These are phyloP conservation scores for Backusella psychrophila DNA, from an alignment of 192 early-diverging fungal species.

Conservation along the genomic window DNA sequence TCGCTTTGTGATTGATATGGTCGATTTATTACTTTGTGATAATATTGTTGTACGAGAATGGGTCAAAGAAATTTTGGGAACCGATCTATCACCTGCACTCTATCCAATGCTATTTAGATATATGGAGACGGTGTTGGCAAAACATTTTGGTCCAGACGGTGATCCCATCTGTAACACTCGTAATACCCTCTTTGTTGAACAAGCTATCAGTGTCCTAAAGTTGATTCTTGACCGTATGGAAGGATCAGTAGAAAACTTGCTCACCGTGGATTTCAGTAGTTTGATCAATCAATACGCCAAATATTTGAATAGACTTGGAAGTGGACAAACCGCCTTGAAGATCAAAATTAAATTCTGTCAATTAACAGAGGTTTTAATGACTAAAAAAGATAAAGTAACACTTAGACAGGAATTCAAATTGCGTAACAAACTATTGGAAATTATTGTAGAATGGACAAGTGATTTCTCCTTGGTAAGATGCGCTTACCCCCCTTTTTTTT, in stretches of 20 bases:
- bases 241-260: conserved; percentile 53
- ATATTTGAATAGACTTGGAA: conserved; percentile 68
- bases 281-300: conserved; percentile 64
- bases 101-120: conserved; percentile 65
- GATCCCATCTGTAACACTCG: conserved; percentile 44
- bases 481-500: background rate
- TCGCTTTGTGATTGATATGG: conserved; percentile 71
- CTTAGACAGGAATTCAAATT: conserved; percentile 72
- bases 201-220: conserved; percentile 71
- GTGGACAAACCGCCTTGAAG: conserved; percentile 50
- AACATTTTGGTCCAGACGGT: conserved; percentile 63
- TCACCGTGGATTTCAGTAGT: conserved; percentile 68
- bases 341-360: conserved; percentile 80
- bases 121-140: conserved; percentile 56
- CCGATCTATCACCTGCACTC: conserved; percentile 67
- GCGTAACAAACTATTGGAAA: conserved; percentile 69
- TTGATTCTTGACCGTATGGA: conserved; percentile 70
- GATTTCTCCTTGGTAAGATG: conserved; percentile 57
- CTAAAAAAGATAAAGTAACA: conserved; percentile 70
- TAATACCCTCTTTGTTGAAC: conserved; percentile 74
- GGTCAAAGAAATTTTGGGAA: conserved; percentile 76
- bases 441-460: conserved; percentile 78
- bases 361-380: conserved; percentile 69
- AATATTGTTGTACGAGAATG: conserved; percentile 73
- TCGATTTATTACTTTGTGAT: conserved; percentile 72